Percentiles rank a stretch among this genome's conserved stretches.
These are phyloP conservation scores for Scheffersomyces amazonensis DNA, from an alignment of 805 yeast genomes.

Conservation along the genomic window DNA sequence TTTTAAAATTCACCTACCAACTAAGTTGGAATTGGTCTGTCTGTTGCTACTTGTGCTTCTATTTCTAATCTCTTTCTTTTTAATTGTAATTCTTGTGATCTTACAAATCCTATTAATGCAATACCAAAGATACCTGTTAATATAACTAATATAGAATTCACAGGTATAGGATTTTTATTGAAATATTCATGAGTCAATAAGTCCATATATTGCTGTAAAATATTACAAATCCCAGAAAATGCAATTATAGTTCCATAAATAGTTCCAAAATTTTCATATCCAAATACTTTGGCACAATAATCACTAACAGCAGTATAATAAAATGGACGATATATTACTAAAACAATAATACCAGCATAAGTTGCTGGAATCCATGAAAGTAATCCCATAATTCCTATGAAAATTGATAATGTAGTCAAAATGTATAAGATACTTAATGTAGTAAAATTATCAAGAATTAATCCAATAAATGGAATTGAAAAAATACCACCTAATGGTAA, in stretches of 20 bases:
- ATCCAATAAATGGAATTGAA: slow-evolving; percentile 85
- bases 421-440: slow-evolving; percentile 56
- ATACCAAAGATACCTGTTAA: slow-evolving; percentile 54
- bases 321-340: slow-evolving; percentile 86
- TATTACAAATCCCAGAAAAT: slow-evolving; percentile 76
- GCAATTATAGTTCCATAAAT: slow-evolving; percentile 86
- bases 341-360: slow-evolving; percentile 61
- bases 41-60: slow-evolving; percentile 63
- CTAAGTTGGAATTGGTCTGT: slow-evolving; percentile 41
- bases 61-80: slow-evolving; percentile 52
- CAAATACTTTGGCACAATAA: slow-evolving; percentile 89
- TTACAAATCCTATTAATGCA: slow-evolving; percentile 42
- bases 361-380: slow-evolving; percentile 55
- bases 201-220: slow-evolving; percentile 70
- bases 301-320: slow-evolving; percentile 92
- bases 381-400: slow-evolving; percentile 72
- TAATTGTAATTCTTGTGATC: slow-evolving; percentile 36
- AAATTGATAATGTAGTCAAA: slow-evolving; percentile 51
- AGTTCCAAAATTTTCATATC: slow-evolving; percentile 87
- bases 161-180: slow-evolving; percentile 75
- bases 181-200: slow-evolving; percentile 64
- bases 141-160: slow-evolving; percentile 55
- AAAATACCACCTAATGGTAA: slow-evolving; percentile 85
- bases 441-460: slow-evolving; percentile 69
- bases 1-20: neutral